Base-by-base conservation (phyloP, 352 stramenopile species). In the Plasmopara viticola region DNA sequence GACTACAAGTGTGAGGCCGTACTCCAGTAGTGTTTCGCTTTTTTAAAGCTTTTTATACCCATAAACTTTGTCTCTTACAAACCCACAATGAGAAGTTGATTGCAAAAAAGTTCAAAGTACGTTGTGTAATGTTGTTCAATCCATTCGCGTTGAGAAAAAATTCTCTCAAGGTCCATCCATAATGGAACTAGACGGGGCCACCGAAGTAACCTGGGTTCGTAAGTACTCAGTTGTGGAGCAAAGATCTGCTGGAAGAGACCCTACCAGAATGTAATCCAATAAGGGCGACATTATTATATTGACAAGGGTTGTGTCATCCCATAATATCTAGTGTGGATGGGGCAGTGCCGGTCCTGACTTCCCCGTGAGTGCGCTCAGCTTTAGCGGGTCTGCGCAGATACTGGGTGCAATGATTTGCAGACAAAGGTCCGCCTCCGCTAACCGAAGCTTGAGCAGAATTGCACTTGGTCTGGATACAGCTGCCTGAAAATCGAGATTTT, bases 401-500 rank as follows among this genome's bases (percentile, higher is more conserved):
- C 41, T 46, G 15, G 41, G 41, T 46, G 41, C 41, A 46, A 33
- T 30, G n/a, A 46, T 46, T 30, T 34, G 41, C 5, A 46, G 20
- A 46, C 17, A 15, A 9, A 46, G 20, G 9, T 46, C 41, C 4
- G 20, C 17, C 20, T 46, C 30, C 5, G 30, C 30, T 9, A 34
- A 9, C 9, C 41, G 4, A n/a, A 33, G 31, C 20, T 46, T 30
- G n/a, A n/a, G n/a, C n/a, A n/a, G n/a, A n/a, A n/a, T n/a, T n/a
- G n/a, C n/a, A n/a, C n/a, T n/a, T 34, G 30, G 5, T 34, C 30
- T 9, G 30, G 30, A 34, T 9, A 34, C 30, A 34, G 30, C 88
- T 85, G n/a, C 9, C 15, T 34, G 30, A 46, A 13, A 46, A 17
- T 33, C 13, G 8, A 6, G 6, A 91, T 90, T 17, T 9, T n/a